Percentiles rank a stretch among this genome's conserved stretches.
These are phyloP conservation scores for Pelargonium australe DNA, from an alignment of 441 rosid species.

Conservation along the genomic window DNA sequence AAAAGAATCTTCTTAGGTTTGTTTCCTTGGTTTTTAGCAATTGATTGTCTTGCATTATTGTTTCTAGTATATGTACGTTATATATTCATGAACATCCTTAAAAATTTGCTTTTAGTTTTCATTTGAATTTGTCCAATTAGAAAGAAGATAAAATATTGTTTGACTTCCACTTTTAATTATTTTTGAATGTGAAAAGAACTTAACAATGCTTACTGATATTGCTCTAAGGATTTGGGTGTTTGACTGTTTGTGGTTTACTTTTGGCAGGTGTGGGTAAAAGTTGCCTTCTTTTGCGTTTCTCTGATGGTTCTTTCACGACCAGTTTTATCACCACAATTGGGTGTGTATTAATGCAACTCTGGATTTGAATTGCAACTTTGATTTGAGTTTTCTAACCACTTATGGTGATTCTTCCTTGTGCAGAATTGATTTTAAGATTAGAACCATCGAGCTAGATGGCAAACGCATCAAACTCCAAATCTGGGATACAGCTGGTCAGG, in stretches of 20 bases:
- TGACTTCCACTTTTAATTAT: not conserved
- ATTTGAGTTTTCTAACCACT: conserved; percentile 1
- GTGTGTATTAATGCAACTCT: conserved; percentile 29
- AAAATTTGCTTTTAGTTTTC: not conserved
- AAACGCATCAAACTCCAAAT: conserved; percentile 93
- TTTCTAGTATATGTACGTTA: not conserved
- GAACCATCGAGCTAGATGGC: conserved; percentile 95
- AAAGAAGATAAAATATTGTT: not conserved
- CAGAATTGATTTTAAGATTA: conserved; percentile 93
- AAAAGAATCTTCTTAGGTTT: not conserved
- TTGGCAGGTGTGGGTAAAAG: conserved; percentile 92
- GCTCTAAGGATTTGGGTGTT: not conserved
- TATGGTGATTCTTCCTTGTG: not conserved
- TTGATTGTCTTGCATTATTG: not conserved
- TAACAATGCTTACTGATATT: not conserved
- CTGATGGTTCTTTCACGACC: conserved; percentile 97
- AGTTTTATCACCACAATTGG: conserved; percentile 97
- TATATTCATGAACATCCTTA: not conserved
- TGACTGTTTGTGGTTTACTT: not conserved
- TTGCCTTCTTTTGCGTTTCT: conserved; percentile 98
- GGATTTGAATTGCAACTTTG: not conserved
- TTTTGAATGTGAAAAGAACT: not conserved
- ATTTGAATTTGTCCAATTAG: not conserved
- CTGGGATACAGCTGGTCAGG: conserved; percentile 99
- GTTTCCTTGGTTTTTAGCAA: not conserved